phyloP scores from a whole-genome alignment of 2,329 filamentous ascomycete species.

The Chrysosporium keratinophilum region DNA sequence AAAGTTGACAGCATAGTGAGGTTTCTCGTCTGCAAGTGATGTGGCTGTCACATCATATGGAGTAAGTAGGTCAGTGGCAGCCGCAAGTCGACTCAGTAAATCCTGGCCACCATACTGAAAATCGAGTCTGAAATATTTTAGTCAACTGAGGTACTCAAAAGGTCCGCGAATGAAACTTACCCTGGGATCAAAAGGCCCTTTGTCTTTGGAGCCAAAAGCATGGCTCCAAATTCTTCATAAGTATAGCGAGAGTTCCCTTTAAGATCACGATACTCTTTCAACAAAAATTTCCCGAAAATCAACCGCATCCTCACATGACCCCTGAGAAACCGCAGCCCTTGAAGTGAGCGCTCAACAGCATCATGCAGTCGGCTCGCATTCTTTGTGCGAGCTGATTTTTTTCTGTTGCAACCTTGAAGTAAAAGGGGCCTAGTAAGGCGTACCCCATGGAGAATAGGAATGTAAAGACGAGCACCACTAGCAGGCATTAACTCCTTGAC shows the following conservation, averaged over 20 bases:
- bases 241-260: constrained; percentile 22
- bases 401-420: constrained; percentile 16
- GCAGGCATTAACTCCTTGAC: constrained; percentile 18
- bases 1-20: constrained; percentile 33
- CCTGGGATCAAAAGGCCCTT: constrained; percentile 31
- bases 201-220: constrained; percentile 30
- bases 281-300: constrained; percentile 34
- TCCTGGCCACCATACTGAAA: constrained; percentile 21
- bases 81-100: constrained; percentile 24
- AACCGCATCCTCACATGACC: constrained; percentile 35
- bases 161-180: constrained; percentile 20
- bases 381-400: constrained; percentile 21
- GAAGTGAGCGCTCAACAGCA: constrained; percentile 26
- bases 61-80: constrained; percentile 24
- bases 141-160: background rate
- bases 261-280: constrained; percentile 29
- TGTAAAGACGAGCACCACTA: background rate
- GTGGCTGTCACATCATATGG: constrained; percentile 18
- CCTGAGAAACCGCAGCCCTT: constrained; percentile 25
- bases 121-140: constrained; percentile 16
- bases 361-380: constrained; percentile 26
- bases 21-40: constrained; percentile 22
- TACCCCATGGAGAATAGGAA: constrained; percentile 17
- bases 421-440: constrained; percentile 19
- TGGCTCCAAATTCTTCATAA: constrained; percentile 33